Conservation (phyloP, 352 stramenopile genomes). For the Pythium biforme region DNA sequence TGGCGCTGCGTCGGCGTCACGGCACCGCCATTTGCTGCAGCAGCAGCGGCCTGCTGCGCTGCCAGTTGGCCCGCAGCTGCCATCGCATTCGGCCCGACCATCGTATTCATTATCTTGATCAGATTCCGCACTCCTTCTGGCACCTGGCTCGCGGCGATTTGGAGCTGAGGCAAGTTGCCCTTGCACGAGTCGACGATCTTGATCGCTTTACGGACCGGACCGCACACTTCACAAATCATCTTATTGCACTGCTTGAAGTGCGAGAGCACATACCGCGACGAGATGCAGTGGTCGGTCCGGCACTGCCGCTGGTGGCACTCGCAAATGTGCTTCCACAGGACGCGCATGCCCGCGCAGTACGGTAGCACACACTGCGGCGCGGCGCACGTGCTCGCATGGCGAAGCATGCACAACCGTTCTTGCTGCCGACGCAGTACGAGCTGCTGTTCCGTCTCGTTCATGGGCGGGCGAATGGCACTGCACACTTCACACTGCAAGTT, state of each 20-base stretch:
- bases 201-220: constrained; percentile 83
- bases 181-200: constrained; percentile 87
- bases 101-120: constrained; percentile 90
- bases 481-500: constrained; percentile 88
- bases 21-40: constrained; percentile 11
- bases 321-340: constrained; percentile 91
- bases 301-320: constrained; percentile 88
- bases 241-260: constrained; percentile 92
- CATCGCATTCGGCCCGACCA: constrained; percentile 25
- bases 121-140: constrained; percentile 73
- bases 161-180: constrained; percentile 67
- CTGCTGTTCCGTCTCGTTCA: constrained; percentile 86
- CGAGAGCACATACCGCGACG: constrained; percentile 84
- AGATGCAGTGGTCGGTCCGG: constrained; percentile 86
- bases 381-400: constrained; percentile 79
- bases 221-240: constrained; percentile 89
- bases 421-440: constrained; percentile 82
- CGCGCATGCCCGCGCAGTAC: constrained; percentile 87
- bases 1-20: constrained; percentile 14
- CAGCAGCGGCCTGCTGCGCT: constrained; percentile 14
- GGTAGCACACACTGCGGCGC: constrained; percentile 66
- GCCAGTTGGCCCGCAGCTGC: constrained; percentile 5
- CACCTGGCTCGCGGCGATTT: constrained; percentile 64
- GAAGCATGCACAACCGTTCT: constrained; percentile 85
- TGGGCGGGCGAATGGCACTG: constrained; percentile 83